A percentile compares a stretch with the other conserved stretches of the same genome.
Conservation (phyloP, 768 basidiomycete genomes). For the Russula emetica region DNA sequence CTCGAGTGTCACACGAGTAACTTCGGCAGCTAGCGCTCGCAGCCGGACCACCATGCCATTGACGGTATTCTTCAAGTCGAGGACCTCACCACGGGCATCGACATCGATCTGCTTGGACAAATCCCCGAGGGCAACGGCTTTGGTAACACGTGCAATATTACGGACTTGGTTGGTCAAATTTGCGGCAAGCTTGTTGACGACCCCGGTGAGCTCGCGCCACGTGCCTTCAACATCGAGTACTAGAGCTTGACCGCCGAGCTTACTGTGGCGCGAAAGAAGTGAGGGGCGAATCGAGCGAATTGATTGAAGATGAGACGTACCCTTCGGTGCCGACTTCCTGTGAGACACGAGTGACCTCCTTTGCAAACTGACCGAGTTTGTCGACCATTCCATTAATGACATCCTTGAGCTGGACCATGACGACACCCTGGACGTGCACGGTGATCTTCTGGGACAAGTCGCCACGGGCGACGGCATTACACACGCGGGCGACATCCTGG, state of each 20-base stretch:
- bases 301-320: slow-evolving; percentile 21
- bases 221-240: slow-evolving; percentile 84
- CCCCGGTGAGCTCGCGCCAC: slow-evolving; percentile 74
- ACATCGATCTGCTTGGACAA: slow-evolving; percentile 84
- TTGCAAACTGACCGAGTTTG: slow-evolving; percentile 76
- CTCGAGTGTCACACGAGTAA: slow-evolving; percentile 75
- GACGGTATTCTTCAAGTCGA: slow-evolving; percentile 63
- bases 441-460: slow-evolving; percentile 50
- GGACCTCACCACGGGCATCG: slow-evolving; percentile 81
- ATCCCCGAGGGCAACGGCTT: slow-evolving; percentile 82
- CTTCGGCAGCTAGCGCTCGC: slow-evolving; percentile 69
- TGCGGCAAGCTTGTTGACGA: slow-evolving; percentile 72
- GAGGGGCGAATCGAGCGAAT: slow-evolving; percentile 10
- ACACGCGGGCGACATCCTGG: slow-evolving; percentile 52
- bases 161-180: slow-evolving; percentile 59
- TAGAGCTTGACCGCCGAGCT: slow-evolving; percentile 78
- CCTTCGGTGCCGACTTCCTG: slow-evolving; percentile 75
- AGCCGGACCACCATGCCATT: slow-evolving; percentile 46
- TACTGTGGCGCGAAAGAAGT: slow-evolving; percentile 34
- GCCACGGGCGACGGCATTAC: slow-evolving; percentile 48
- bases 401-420: slow-evolving; percentile 50
- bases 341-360: slow-evolving; percentile 77
- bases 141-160: slow-evolving; percentile 53
- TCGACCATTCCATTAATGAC: slow-evolving; percentile 49
- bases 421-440: slow-evolving; percentile 47